These are phyloP conservation scores for Trichophyton schoenleinii DNA, from an alignment of 2,329 filamentous ascomycete species.

Conservation along the genomic window DNA sequence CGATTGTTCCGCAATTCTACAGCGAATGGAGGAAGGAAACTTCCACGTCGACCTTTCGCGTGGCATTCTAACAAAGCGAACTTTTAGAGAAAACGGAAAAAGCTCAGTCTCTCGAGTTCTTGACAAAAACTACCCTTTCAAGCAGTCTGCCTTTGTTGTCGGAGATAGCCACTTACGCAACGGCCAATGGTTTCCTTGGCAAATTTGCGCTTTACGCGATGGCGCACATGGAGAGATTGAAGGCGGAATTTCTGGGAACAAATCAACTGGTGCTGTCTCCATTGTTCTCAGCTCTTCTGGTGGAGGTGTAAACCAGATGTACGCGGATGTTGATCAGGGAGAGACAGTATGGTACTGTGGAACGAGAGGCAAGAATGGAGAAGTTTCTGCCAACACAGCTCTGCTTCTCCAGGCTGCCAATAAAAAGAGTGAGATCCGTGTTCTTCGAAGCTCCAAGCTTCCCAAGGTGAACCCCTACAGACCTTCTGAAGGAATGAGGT, in stretches of 20 bases:
- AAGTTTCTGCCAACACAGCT: slow-evolving; percentile 25
- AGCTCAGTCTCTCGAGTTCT: slow-evolving; percentile 10
- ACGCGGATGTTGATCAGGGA: slow-evolving; percentile 40
- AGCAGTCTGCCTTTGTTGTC: slow-evolving; percentile 1
- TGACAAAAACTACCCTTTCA: slow-evolving; percentile 8
- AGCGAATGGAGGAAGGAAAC: slow-evolving; percentile 11
- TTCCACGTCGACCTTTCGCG: slow-evolving; percentile 9
- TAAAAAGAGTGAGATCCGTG: slow-evolving; percentile 34
- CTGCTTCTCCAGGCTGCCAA: slow-evolving; percentile 31
- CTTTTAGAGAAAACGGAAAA: background rate
- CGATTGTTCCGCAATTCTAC: slow-evolving; percentile 8
- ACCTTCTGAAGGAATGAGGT: slow-evolving; percentile 40
- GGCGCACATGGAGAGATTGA: slow-evolving; percentile 18
- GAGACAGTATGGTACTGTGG: slow-evolving; percentile 41
- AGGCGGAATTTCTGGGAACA: slow-evolving; percentile 37
- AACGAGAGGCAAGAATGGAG: slow-evolving; percentile 29
- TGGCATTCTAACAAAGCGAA: slow-evolving; percentile 7
- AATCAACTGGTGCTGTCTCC: slow-evolving; percentile 38
- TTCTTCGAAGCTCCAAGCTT: slow-evolving; percentile 37
- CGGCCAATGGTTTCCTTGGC: slow-evolving; percentile 18
- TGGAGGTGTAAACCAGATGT: slow-evolving; percentile 20
- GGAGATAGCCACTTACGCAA: slow-evolving; percentile 15
- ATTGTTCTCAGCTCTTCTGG: slow-evolving; percentile 37
- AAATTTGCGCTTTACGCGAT: slow-evolving; percentile 16
- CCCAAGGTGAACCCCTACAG: slow-evolving; percentile 27